A percentile compares a stretch with the other conserved stretches of the same genome.
Conservation (phyloP, 176 grass and related monocot species). For the Raddia distichophylla region DNA sequence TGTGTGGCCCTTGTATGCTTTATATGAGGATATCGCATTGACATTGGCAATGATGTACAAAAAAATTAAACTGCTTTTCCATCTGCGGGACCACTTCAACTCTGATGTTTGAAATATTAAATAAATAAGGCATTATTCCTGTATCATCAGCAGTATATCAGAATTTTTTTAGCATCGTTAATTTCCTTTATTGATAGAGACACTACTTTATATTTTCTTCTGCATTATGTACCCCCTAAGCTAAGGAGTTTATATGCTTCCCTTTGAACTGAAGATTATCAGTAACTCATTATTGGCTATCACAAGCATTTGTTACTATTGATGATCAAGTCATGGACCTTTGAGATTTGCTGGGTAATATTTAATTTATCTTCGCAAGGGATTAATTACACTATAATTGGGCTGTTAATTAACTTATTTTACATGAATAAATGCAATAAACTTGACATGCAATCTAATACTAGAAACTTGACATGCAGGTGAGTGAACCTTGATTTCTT, state of each 20-base stretch:
- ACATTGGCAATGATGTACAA: too few species aligned
- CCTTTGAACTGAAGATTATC: conserved; percentile 33
- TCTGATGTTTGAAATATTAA: conserved; percentile 14
- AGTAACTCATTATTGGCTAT: not conserved
- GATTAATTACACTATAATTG: not conserved
- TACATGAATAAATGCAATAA: not conserved
- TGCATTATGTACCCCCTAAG: conserved; percentile 15
- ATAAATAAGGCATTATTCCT: conserved; percentile 8
- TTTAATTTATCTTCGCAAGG: too few species aligned
- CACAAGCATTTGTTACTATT: too few species aligned
- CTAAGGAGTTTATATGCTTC: conserved; percentile 20
- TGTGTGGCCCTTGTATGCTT: too few species aligned
- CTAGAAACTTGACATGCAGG: conserved; percentile 3
- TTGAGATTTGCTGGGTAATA: too few species aligned
- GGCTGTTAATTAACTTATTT: conserved; percentile 8
- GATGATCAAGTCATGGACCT: too few species aligned
- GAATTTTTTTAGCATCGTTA: not conserved
- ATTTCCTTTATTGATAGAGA: conserved; percentile 3
- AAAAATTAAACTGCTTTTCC: too few species aligned
- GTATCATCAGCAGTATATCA: conserved; percentile 11
- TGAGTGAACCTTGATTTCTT: not conserved
- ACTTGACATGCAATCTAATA: not conserved
- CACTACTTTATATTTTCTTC: conserved; percentile 18
- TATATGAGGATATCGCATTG: too few species aligned
- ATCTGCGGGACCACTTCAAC: too few species aligned